Conservation (phyloP, 768 basidiomycete genomes). For the Tephrocybe sp. region DNA sequence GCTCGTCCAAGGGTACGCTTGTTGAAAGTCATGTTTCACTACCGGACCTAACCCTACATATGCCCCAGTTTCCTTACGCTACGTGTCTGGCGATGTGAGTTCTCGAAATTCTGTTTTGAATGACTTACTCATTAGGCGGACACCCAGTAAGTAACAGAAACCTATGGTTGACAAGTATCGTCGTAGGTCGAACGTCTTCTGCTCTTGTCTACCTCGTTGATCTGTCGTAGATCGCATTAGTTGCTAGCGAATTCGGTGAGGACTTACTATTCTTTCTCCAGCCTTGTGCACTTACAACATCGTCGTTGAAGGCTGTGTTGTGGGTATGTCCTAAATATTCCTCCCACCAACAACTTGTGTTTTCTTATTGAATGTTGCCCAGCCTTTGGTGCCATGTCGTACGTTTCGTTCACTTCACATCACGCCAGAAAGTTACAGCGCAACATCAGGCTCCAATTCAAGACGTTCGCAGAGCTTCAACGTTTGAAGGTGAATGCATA, state of each 20-base stretch:
- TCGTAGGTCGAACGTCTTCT: constrained; percentile 25
- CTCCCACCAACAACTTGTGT: not conserved
- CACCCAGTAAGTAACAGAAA: constrained; percentile 44
- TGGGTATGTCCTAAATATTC: constrained; percentile 27
- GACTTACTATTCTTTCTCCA: not conserved
- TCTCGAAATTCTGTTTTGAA: not conserved
- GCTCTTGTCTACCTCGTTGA: not conserved
- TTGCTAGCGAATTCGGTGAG: constrained; percentile 42
- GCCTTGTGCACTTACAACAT: not conserved
- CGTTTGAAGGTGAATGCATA: constrained; percentile 31
- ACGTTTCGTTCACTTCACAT: constrained; percentile 12
- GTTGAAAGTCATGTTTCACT: too few species aligned
- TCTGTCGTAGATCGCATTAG: constrained; percentile 25
- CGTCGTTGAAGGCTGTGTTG: constrained; percentile 22
- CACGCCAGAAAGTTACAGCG: not conserved
- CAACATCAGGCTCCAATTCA: constrained; percentile 27
- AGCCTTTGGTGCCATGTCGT: constrained; percentile 39
- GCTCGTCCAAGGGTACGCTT: constrained; percentile 51
- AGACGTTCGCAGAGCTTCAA: constrained; percentile 33
- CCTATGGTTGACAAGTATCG: constrained; percentile 28
- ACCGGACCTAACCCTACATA: constrained; percentile 1
- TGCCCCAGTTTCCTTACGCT: constrained; percentile 40
- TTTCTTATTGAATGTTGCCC: not conserved
- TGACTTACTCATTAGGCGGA: constrained; percentile 2
- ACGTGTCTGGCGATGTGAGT: constrained; percentile 46